These are phyloP conservation scores for Trichosporon coremiiforme DNA, from an alignment of 1,284 basidiomycete genomes.

Conservation along the genomic window DNA sequence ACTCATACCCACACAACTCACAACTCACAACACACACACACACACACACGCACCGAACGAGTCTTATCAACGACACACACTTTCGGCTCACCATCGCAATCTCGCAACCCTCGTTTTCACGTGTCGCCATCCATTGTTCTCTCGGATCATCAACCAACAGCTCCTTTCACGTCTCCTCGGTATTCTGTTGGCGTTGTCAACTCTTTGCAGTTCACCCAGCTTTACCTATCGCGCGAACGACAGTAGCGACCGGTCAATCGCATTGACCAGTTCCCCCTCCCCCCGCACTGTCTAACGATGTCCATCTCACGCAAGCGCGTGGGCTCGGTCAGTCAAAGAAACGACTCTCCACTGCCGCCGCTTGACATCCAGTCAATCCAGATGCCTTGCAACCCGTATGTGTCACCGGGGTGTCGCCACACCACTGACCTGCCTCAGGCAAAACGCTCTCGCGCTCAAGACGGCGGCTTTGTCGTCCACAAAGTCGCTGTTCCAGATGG, in stretches of 20 bases:
- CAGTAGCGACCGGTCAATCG: constrained; percentile 1
- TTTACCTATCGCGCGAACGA: neutral
- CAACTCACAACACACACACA: neutral
- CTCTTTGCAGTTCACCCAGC: neutral
- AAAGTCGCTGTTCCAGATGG: constrained; percentile 54
- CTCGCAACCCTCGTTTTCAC: neutral
- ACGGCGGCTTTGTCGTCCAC: constrained; percentile 54
- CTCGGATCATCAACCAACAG: neutral
- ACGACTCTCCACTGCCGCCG: constrained; percentile 42
- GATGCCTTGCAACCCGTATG: constrained; percentile 55
- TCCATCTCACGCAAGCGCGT: constrained; percentile 50
- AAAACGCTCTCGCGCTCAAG: constrained; percentile 55
- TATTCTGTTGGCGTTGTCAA: neutral
- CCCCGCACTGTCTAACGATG: constrained; percentile 28
- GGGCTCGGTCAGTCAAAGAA: constrained; percentile 53
- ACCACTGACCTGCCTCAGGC: constrained; percentile 37
- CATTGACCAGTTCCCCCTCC: constrained; percentile 8
- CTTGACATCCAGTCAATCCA: constrained; percentile 54
- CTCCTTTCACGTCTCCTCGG: neutral
- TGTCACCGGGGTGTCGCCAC: constrained; percentile 17
- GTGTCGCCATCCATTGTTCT: neutral
- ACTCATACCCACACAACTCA: neutral
- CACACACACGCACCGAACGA: neutral
- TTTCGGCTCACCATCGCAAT: neutral
- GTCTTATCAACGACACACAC: neutral